phyloP scores from a whole-genome alignment of 345 rosid genomes.

The Eucalyptus guilfoylei region DNA sequence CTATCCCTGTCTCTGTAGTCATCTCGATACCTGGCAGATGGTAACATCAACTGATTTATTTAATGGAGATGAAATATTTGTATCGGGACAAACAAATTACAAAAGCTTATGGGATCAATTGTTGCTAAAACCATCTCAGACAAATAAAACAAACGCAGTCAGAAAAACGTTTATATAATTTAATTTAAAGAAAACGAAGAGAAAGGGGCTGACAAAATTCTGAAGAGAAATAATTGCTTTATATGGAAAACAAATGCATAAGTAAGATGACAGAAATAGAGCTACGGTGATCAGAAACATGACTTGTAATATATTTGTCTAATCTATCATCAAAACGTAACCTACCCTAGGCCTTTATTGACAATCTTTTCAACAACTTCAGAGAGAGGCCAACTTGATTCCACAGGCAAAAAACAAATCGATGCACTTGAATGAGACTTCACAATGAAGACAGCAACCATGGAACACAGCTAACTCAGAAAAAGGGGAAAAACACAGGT shows the following conservation, averaged over 20 bases:
- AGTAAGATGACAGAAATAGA: background rate
- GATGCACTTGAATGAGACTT: background rate
- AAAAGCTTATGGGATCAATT: background rate
- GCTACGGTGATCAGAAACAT: background rate
- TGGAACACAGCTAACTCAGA: background rate
- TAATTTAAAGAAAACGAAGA: background rate
- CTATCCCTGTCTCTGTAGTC: conserved; percentile 20
- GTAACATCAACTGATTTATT: background rate
- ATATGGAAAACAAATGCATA: background rate
- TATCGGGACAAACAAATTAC: background rate
- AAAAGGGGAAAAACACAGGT: background rate
- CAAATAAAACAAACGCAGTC: background rate
- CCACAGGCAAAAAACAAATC: background rate
- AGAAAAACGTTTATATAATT: background rate
- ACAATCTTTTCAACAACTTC: background rate
- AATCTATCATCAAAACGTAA: background rate
- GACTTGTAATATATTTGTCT: background rate
- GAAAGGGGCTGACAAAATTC: background rate
- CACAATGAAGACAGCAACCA: background rate
- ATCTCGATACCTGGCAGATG: conserved; percentile 26
- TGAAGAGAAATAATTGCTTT: background rate
- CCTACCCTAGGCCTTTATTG: background rate
- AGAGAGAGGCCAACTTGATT: background rate
- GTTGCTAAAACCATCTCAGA: background rate
- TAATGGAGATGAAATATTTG: background rate